Conservation (phyloP, 2,329 filamentous ascomycete genomes). For the Fusarium brevicatenulatum region DNA sequence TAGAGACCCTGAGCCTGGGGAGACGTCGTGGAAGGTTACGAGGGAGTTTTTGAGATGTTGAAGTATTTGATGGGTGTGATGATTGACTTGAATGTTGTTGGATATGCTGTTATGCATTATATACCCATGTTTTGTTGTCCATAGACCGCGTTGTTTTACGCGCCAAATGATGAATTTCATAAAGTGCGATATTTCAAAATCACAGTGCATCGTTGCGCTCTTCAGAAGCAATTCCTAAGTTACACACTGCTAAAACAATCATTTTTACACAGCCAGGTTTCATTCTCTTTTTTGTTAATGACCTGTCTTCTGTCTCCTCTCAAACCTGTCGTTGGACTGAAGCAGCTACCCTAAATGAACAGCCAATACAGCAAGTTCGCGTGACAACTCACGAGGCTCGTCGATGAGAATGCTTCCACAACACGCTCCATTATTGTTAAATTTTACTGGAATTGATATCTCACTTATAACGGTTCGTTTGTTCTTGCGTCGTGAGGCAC, state of each 20-base stretch:
- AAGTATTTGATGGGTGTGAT: not conserved
- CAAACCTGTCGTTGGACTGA: no score
- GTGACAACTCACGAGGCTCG: no score
- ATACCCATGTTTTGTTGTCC: not conserved
- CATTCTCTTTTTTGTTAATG: no score
- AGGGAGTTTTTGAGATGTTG: conserved; percentile 43
- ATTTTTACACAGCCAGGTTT: no score
- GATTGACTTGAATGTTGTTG: not conserved
- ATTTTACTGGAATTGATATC: accelerated
- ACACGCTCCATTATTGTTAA: not conserved
- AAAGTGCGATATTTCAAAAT: accelerated
- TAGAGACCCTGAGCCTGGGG: conserved; percentile 35
- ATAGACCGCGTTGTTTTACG: not conserved
- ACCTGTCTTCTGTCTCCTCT: no score
- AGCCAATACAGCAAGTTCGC: not conserved
- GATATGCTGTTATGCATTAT: not conserved
- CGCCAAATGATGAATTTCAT: accelerated
- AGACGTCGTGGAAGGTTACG: conserved; percentile 44
- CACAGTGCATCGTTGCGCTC: accelerated
- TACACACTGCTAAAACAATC: no score
- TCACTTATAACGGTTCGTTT: not conserved
- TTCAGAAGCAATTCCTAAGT: accelerated
- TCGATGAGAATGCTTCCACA: accelerated
- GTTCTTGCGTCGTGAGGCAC: accelerated
- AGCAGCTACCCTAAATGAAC: not conserved